Evolutionary conservation across 2,329 filamentous ascomycete genomes (phyloP).

Genomic region (Periconia sp.): DNA sequence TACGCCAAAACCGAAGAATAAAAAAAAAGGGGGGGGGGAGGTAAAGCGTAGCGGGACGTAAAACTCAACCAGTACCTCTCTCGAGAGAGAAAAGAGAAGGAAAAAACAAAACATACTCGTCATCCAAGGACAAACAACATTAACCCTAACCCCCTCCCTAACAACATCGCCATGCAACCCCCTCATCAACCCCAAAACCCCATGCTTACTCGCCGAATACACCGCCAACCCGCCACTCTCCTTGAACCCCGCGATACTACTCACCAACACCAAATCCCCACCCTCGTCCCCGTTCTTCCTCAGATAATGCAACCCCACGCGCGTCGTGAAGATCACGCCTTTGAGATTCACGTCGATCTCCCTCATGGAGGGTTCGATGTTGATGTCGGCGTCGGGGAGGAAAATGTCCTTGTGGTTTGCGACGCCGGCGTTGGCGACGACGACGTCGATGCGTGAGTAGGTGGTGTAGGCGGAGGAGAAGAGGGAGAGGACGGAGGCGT

Average conservation of each 20-base stretch:
- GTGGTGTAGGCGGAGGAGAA: conserved; percentile 14
- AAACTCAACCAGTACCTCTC: too few species aligned
- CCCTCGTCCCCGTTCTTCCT: conserved; percentile 13
- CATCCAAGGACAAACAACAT: conserved; percentile 31
- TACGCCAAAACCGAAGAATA: neutral
- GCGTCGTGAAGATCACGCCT: conserved; percentile 20
- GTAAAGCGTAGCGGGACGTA: too few species aligned
- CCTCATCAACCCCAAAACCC: conserved; percentile 25
- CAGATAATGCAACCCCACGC: conserved; percentile 25
- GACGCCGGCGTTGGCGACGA: conserved; percentile 21
- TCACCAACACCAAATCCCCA: conserved; percentile 21
- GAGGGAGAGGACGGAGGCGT: conserved; percentile 14
- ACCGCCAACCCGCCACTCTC: conserved; percentile 19
- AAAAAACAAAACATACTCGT: conserved; percentile 17
- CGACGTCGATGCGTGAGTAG: conserved; percentile 16
- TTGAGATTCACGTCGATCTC: conserved; percentile 24
- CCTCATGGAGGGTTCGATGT: conserved; percentile 17
- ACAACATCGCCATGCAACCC: conserved; percentile 17
- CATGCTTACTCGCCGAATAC: conserved; percentile 27
- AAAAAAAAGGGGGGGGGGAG: neutral
- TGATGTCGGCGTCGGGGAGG: conserved; percentile 12
- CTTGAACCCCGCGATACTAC: conserved; percentile 23
- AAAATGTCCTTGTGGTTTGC: conserved; percentile 20
- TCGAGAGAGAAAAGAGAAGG: too few species aligned
- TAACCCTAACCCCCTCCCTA: conserved; percentile 17